Percentiles rank a stretch among this genome's conserved stretches.
phyloP scores from a whole-genome alignment of 192 early-diverging fungal genomes.

The Glomus cerebriforme region DNA sequence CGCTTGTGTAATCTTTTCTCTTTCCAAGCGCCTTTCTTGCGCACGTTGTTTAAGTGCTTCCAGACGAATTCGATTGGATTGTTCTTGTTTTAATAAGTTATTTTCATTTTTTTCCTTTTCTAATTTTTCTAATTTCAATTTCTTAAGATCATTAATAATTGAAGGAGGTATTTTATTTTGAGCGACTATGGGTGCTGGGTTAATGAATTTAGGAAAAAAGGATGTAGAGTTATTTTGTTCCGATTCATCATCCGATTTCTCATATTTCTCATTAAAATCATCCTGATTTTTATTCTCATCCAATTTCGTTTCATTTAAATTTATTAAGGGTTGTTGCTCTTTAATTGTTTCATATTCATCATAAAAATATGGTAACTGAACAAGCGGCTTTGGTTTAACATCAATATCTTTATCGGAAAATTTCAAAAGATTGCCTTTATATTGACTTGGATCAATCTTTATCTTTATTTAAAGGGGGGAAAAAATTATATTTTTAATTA shows the following conservation, averaged over 20 bases:
- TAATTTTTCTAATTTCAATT: not conserved
- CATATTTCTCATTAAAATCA: not conserved
- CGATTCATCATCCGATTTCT: not conserved
- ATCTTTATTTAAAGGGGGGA: not conserved
- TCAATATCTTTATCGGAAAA: not conserved
- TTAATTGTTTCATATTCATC: not conserved
- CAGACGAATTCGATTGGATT: slow-evolving; percentile 34
- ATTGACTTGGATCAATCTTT: slow-evolving; percentile 7
- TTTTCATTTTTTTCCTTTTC: not conserved
- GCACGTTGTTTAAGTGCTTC: slow-evolving; percentile 31
- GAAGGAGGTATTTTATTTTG: not conserved
- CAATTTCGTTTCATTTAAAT: not conserved
- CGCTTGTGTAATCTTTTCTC: slow-evolving; percentile 27
- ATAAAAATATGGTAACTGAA: not conserved
- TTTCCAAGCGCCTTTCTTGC: slow-evolving; percentile 28
- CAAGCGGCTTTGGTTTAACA: not conserved
- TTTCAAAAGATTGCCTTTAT: slow-evolving; percentile 15
- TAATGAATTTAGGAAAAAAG: not conserved
- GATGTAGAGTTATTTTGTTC: not conserved
- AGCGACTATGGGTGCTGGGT: not conserved
- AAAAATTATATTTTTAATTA: not conserved
- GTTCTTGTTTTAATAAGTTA: slow-evolving; percentile 15
- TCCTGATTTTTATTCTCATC: not conserved
- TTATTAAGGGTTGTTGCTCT: not conserved
- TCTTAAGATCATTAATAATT: slow-evolving; percentile 8